A percentile compares a stretch with the other conserved stretches of the same genome.
Conservation (phyloP, 1,284 basidiomycete species). For the Sparassis latifolia region DNA sequence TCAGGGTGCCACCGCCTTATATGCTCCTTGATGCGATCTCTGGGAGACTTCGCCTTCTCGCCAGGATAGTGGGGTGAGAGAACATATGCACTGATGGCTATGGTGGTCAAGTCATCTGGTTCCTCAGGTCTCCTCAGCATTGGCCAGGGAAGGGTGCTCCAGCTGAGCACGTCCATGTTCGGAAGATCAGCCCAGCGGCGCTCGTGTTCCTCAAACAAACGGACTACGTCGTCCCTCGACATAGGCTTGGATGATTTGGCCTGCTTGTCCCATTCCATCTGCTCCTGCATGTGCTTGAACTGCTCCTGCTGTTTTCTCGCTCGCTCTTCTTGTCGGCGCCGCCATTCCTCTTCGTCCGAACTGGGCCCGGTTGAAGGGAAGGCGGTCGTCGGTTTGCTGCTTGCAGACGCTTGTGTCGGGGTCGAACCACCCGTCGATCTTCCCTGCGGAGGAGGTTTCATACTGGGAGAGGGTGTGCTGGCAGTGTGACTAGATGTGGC, state of each 20-base stretch:
- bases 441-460: constrained; percentile 14
- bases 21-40: constrained; percentile 56
- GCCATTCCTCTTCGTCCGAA: constrained; percentile 43
- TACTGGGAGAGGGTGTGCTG: constrained; percentile 9
- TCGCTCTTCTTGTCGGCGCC: constrained; percentile 50
- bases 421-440: constrained; percentile 17
- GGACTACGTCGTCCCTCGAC: constrained; percentile 46
- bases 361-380: constrained; percentile 1
- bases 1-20: constrained; percentile 43
- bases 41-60: constrained; percentile 40
- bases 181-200: constrained; percentile 47
- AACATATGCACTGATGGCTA: constrained; percentile 52
- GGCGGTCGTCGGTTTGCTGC: constrained; percentile 8
- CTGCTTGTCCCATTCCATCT: constrained; percentile 28
- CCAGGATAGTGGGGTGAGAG: constrained; percentile 44
- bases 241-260: constrained; percentile 38
- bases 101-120: constrained; percentile 53
- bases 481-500: constrained; percentile 4
- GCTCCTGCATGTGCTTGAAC: constrained; percentile 53
- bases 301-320: constrained; percentile 49
- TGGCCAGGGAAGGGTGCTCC: constrained; percentile 70
- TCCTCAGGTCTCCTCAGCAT: constrained; percentile 45
- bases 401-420: constrained; percentile 17
- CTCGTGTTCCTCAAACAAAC: constrained; percentile 50
- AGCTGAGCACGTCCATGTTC: constrained; percentile 29